phyloP scores from a whole-genome alignment of 805 yeast genomes.

The Candida vaughaniae region DNA sequence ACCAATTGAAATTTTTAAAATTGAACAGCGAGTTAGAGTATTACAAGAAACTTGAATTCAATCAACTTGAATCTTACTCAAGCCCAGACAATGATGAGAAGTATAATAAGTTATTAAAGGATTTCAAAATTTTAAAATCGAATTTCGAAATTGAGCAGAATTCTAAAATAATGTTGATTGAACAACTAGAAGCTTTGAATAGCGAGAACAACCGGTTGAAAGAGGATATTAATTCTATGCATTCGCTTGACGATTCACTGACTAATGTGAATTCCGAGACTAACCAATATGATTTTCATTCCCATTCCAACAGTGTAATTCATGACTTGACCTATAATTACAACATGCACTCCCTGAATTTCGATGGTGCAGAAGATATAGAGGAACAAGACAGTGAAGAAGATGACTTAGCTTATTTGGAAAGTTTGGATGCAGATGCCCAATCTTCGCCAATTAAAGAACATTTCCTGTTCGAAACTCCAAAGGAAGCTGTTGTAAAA shows the following conservation, averaged over 20 bases:
- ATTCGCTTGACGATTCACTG: conserved; percentile 3
- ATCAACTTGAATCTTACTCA: conserved; percentile 7
- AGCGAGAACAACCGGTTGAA: conserved; percentile 25
- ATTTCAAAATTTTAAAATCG: conserved; percentile 42
- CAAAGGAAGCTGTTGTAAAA: conserved; percentile 1
- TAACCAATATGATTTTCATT: conserved; percentile 1
- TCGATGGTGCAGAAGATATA: conserved; percentile 19
- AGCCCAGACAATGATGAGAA: conserved; percentile 9
- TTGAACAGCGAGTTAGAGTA: conserved; percentile 18
- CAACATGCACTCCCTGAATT: conserved; percentile 23
- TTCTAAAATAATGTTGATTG: conserved; percentile 51
- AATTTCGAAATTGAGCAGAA: conserved; percentile 54
- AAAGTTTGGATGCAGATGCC: conserved; percentile 10
- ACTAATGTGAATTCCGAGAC: conserved; percentile 5
- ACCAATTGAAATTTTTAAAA: conserved; percentile 24
- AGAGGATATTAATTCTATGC: conserved; percentile 1
- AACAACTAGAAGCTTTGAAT: conserved; percentile 51
- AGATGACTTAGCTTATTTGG: conserved; percentile 2
- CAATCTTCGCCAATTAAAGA: conserved; percentile 21
- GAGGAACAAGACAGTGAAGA: conserved; percentile 9
- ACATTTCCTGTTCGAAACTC: conserved; percentile 14
- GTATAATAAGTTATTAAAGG: conserved; percentile 30
- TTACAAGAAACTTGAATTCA: conserved; percentile 14
- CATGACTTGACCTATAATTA: conserved; percentile 15
- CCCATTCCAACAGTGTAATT: conserved; percentile 4